phyloP scores from a whole-genome alignment of 495 filamentous ascomycete genomes.

The Annulohypoxylon moriforme region DNA sequence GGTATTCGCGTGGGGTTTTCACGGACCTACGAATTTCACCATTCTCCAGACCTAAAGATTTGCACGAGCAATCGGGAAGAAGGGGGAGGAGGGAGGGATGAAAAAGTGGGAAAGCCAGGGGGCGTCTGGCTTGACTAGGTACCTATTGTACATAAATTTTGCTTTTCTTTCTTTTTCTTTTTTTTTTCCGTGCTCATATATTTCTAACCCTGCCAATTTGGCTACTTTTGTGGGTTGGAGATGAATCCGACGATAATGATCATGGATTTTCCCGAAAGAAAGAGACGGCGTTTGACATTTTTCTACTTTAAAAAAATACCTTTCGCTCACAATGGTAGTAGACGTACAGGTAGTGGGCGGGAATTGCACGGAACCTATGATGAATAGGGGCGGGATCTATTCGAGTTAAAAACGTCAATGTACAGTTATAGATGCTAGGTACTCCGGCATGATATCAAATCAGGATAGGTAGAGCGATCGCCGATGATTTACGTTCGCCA shows the following conservation, averaged over 20 bases:
- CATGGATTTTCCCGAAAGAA: constrained; percentile 16
- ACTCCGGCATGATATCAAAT: constrained; percentile 12
- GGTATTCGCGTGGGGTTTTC: constrained; percentile 27
- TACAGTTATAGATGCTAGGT: constrained; percentile 24
- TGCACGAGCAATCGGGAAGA: constrained; percentile 40
- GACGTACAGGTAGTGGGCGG: constrained; percentile 9
- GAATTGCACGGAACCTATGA: constrained; percentile 10
- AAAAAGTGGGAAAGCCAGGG: constrained; percentile 13
- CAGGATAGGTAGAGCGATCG: constrained; percentile 19
- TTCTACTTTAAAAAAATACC: neutral
- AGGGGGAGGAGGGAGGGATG: constrained; percentile 1
- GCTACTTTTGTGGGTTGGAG: constrained; percentile 9
- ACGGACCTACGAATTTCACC: constrained; percentile 16
- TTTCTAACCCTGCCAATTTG: constrained; percentile 1
- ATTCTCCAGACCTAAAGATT: constrained; percentile 29
- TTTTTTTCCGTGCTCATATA: constrained; percentile 11
- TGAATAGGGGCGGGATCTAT: constrained; percentile 3
- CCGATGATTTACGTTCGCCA: constrained; percentile 11
- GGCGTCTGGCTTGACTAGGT: constrained; percentile 27
- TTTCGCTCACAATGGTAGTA: constrained; percentile 14
- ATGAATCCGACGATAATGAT: constrained; percentile 32
- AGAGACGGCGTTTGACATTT: constrained; percentile 27
- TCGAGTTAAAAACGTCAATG: constrained; percentile 5
- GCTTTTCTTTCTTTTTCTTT: constrained; percentile 8
- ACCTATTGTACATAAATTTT: constrained; percentile 36